Conservation (phyloP, 1,284 basidiomycete genomes). For the Cutaneotrichosporon arboriforme region DNA sequence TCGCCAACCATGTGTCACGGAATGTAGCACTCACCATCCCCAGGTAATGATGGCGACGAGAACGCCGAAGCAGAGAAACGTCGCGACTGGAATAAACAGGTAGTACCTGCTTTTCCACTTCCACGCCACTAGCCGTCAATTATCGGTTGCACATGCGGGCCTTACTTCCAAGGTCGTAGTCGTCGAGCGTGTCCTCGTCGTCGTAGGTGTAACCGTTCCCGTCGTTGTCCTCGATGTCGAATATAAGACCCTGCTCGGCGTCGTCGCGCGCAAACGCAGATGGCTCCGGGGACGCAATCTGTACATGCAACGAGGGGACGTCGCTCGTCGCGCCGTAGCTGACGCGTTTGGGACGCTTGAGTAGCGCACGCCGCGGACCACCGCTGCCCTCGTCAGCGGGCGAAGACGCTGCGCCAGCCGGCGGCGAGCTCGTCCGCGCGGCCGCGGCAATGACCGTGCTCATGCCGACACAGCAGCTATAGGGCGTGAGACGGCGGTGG, state of each 20-base stretch:
- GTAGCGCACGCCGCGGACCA: background rate
- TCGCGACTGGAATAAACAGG: slow-evolving; percentile 39
- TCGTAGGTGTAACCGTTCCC: background rate
- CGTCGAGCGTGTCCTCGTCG: slow-evolving; percentile 4
- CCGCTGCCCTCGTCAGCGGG: background rate
- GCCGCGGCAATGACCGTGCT: slow-evolving; percentile 1
- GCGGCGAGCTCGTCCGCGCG: background rate
- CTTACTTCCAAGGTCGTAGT: slow-evolving; percentile 2
- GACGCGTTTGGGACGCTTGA: background rate
- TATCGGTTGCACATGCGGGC: background rate
- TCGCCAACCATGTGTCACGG: background rate
- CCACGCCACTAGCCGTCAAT: slow-evolving; percentile 38
- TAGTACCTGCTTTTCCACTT: slow-evolving; percentile 40
- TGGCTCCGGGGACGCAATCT: slow-evolving; percentile 6
- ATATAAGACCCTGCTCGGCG: background rate
- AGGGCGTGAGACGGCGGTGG: background rate
- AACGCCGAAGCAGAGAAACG: slow-evolving; percentile 30
- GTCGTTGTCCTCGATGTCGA: background rate
- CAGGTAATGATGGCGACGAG: slow-evolving; percentile 41
- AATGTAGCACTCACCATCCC: slow-evolving; percentile 36
- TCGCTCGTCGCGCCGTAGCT: slow-evolving; percentile 10
- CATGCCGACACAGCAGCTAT: background rate
- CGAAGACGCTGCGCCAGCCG: background rate
- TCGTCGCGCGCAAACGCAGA: background rate
- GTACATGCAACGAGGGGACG: slow-evolving; percentile 5